Base-by-base conservation (phyloP, 805 yeast species). In the Candida awuae region DNA sequence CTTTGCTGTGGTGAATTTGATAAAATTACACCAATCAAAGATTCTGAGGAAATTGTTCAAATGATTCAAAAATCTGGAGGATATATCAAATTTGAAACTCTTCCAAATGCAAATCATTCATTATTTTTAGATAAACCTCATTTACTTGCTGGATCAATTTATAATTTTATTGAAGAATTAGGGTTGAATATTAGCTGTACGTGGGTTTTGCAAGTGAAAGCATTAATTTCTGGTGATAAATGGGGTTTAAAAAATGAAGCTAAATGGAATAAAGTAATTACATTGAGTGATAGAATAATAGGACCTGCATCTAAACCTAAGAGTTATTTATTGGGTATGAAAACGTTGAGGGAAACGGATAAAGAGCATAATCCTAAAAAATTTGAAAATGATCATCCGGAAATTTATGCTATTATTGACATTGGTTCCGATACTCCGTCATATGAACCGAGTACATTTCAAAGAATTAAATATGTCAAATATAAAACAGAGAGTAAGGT, bases 221-320 rank as follows among this genome's bases (percentile, higher is more conserved):
- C 83, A 3, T 68, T 73, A 37, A 68, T 75, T 12, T 70, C 75
- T 19, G 82, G 81, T 2, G 82, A 75, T 49, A 82, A 83, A 58
- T 83, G 90, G 90, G 84, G 86, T 17, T 59, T 83, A 46, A 82
- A 82, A 56, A 83, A 82, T 52, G 83, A 80, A 52, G 68, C 65
- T 44, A 83, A 82, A 55, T 83, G 92, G 90, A 66, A 68, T 52
- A 62, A 67, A 25, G 65, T 77, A 6, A 65, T 66, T 32, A 64
- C 77, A 1, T 64, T 25, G 4, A 25, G 28, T 25, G 28, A 51
- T 41, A 57, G 57, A 4, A 48, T 48, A 4, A 25, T 12, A 25
- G 6, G 14, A 25, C 47, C 46, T 38, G 35, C 46, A 3, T 38
- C 37, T 2, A 57, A 43, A 38, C 67, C 58, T 19, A 51, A 51